A percentile compares a stretch with the other conserved stretches of the same genome.
Conservation (phyloP, 2,329 filamentous ascomycete species). For the Xylariales sp. region DNA sequence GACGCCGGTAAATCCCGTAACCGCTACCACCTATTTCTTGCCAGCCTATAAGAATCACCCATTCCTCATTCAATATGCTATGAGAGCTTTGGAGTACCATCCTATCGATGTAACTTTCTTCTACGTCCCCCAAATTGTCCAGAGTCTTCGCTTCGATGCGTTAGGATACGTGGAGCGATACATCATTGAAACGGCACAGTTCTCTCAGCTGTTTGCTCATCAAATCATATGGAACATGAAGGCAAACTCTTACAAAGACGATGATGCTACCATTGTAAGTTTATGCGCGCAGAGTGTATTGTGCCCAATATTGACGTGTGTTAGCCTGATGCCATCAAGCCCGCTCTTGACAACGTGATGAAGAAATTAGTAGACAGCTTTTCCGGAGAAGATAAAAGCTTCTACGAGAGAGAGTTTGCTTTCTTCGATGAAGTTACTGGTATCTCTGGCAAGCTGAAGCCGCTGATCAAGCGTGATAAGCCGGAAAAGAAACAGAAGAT, state of each 20-base stretch:
- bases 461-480: slow-evolving; percentile 90
- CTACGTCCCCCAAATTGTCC: slow-evolving; percentile 98
- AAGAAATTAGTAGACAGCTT: slow-evolving; percentile 85
- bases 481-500: slow-evolving; percentile 99
- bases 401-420: slow-evolving; percentile 95
- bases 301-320: slow-evolving; percentile 40
- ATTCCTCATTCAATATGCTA: slow-evolving; percentile 94
- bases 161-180: slow-evolving; percentile 96
- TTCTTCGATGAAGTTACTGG: slow-evolving; percentile 98
- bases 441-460: slow-evolving; percentile 95
- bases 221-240: slow-evolving; percentile 99
- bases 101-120: slow-evolving; percentile 98
- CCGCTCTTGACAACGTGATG: slow-evolving; percentile 91
- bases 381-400: slow-evolving; percentile 78
- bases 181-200: slow-evolving; percentile 95
- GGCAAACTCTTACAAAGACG: slow-evolving; percentile 97
- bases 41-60: slow-evolving; percentile 92
- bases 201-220: slow-evolving; percentile 98
- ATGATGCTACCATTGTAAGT: slow-evolving; percentile 84
- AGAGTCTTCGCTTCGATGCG: slow-evolving; percentile 90
- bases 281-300: background rate
- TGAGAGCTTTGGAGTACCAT: slow-evolving; percentile 93
- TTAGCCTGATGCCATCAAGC: slow-evolving; percentile 90
- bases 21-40: slow-evolving; percentile 91
- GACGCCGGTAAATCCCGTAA: slow-evolving; percentile 91